These are phyloP conservation scores for Clarireedia paspali DNA, from an alignment of 2,329 filamentous ascomycete genomes.

Conservation along the genomic window DNA sequence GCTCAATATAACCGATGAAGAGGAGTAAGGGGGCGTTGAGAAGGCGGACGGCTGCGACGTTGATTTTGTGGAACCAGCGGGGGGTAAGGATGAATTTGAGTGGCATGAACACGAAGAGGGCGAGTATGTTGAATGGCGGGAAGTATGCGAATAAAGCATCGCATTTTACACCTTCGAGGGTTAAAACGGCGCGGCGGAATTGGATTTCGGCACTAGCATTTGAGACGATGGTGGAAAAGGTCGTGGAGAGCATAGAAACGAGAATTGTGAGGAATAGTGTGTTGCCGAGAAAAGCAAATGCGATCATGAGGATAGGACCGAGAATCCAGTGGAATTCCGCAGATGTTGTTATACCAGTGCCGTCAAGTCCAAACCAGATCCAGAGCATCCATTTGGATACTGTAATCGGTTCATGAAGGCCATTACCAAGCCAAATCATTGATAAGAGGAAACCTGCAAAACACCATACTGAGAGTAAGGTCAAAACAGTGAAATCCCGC, in stretches of 20 bases:
- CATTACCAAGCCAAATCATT: conserved; percentile 69
- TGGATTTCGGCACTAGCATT: conserved; percentile 80
- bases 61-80: conserved; percentile 86
- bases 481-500: conserved; percentile 74
- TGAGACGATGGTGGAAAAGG: conserved; percentile 68
- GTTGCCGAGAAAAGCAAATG: conserved; percentile 80
- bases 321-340: conserved; percentile 72
- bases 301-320: conserved; percentile 71
- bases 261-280: conserved; percentile 84
- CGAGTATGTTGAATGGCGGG: conserved; percentile 76
- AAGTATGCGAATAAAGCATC: conserved; percentile 58
- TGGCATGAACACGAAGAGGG: conserved; percentile 65
- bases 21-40: conserved; percentile 71
- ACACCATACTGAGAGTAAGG: conserved; percentile 70
- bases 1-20: conserved; percentile 62
- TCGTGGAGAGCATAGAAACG: conserved; percentile 80
- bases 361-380: conserved; percentile 87
- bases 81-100: conserved; percentile 72
- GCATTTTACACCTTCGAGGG: conserved; percentile 77
- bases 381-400: conserved; percentile 89
- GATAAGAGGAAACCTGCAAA: conserved; percentile 76
- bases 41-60: conserved; percentile 66
- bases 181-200: conserved; percentile 72
- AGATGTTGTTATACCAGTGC: conserved; percentile 41
- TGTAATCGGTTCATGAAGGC: conserved; percentile 53